Evolutionary conservation across 306 rosid genomes (phyloP).

Genomic region (Argentina anserina): DNA sequence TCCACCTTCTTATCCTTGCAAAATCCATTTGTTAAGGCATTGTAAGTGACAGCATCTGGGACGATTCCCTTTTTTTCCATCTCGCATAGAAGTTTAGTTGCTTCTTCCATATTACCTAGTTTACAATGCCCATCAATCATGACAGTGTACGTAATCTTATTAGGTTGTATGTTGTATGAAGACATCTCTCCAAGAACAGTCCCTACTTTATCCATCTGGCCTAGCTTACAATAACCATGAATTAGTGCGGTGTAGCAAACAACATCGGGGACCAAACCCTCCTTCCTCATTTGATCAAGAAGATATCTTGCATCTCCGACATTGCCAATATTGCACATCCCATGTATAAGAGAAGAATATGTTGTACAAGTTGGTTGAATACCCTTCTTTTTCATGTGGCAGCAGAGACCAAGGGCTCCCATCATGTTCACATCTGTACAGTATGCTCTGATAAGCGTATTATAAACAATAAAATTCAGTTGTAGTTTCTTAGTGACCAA

Average conservation of each 20-base stretch:
- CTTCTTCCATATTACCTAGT: slow-evolving; percentile 4
- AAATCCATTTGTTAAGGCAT: slow-evolving; percentile 2
- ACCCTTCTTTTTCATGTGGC: not conserved
- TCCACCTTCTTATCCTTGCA: slow-evolving; percentile 3
- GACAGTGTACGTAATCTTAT: slow-evolving; percentile 4
- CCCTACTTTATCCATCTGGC: slow-evolving; percentile 1
- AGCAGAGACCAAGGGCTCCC: slow-evolving; percentile 4
- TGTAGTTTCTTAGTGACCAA: not conserved
- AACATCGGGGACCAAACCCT: not conserved
- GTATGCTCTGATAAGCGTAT: not conserved
- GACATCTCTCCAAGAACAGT: slow-evolving; percentile 1
- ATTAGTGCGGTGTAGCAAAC: slow-evolving; percentile 4
- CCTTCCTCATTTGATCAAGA: slow-evolving; percentile 7
- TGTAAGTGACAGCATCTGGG: slow-evolving; percentile 5
- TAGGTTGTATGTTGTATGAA: not conserved
- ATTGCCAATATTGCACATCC: slow-evolving; percentile 4
- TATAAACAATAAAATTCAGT: not conserved
- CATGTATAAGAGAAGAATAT: slow-evolving; percentile 1
- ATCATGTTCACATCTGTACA: not conserved
- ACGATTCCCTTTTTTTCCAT: not conserved
- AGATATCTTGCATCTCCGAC: not conserved
- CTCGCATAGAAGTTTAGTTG: not conserved
- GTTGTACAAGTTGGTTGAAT: slow-evolving; percentile 3
- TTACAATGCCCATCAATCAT: slow-evolving; percentile 7
- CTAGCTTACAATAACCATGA: slow-evolving; percentile 6